Percentiles rank a stretch among this genome's conserved stretches.
These are phyloP conservation scores for Ambrosiella xylebori DNA, from an alignment of 2,329 filamentous ascomycete species.

Conservation along the genomic window DNA sequence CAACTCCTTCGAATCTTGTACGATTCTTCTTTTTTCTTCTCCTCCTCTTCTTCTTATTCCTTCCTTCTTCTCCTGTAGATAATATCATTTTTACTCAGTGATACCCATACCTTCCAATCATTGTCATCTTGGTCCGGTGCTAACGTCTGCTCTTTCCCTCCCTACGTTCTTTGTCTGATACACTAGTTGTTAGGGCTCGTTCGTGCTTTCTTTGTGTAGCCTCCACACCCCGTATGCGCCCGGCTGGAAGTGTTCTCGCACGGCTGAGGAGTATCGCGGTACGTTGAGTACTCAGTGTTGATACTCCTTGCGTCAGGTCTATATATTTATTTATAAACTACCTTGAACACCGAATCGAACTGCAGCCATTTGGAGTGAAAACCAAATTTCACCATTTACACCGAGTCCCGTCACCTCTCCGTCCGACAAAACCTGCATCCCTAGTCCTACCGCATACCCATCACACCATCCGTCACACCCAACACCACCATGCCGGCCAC, in stretches of 20 bases:
- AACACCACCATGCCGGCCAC: not conserved
- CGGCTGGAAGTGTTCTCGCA: slow-evolving; percentile 17
- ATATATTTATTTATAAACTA: slow-evolving; percentile 15
- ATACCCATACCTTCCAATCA: not conserved
- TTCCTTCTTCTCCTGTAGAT: not conserved
- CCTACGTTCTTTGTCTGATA: not conserved
- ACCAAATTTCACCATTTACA: not conserved
- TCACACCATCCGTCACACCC: not conserved
- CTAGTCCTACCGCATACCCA: not conserved
- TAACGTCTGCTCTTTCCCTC: not conserved
- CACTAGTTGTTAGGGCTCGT: not conserved
- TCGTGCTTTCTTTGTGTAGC: not conserved
- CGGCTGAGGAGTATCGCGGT: slow-evolving; percentile 47
- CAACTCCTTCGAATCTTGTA: not conserved
- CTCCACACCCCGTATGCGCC: slow-evolving; percentile 9
- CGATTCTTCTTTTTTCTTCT: not conserved
- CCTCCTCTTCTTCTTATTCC: not conserved
- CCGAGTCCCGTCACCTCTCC: not conserved
- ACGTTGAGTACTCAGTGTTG: slow-evolving; percentile 26
- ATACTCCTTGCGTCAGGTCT: slow-evolving; percentile 48
- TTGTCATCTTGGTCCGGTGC: not conserved
- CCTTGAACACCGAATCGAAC: slow-evolving; percentile 1
- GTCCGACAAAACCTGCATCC: not conserved
- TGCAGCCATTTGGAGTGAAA: not conserved
- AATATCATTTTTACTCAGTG: not conserved